Base-by-base conservation (phyloP, 2,329 filamentous ascomycete species). In the Bipolaris victoriae region DNA sequence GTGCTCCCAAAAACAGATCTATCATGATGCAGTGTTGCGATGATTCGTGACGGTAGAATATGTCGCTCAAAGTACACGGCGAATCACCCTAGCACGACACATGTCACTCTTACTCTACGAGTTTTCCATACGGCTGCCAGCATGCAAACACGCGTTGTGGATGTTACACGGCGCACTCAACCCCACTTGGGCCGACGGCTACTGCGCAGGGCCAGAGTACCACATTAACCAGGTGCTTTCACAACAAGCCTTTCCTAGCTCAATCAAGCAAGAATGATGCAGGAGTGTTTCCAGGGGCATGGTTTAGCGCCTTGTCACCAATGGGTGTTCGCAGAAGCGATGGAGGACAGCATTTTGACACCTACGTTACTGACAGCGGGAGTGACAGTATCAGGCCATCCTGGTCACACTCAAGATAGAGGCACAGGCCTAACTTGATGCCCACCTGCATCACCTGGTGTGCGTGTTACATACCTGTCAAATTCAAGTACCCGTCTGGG, bases 321-420 rank as follows among this genome's bases (percentile, higher is more conserved):
- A 68, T 18, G 71, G 66, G 47, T 62, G 47, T 44, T 39, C 48
- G 66, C 67, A 73, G 66, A 68, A 57, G 64, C 64, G 63, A 69
- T 51, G 55, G 61, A 36, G 57, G 52, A 68, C 67, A 61, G 52
- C 44, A 62, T 70, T 66, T 74, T 72, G 70, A 72, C 71, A 72
- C 67, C 60, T 65, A 55, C 61, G 69, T 65, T 64, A 68, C 64
- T 70, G 67, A 71, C 68, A 71, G 67, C 70, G 66, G 68, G 60
- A 70, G 63, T 65, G 60, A 62, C 64, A 63, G 51, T 58, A 61
- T 69, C 64, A 71, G 62, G 53, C 67, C 66, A 73, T 58, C 54
- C 63, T 55, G 55, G 66, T 69, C 64, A 29, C 49, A 67, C 64
- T 55, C 41, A 29, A 52, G 43, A 22, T 10, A 29, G 53, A 41